These are phyloP conservation scores for Aspergillus wentii DNA, from an alignment of 495 filamentous ascomycete species.

Conservation along the genomic window DNA sequence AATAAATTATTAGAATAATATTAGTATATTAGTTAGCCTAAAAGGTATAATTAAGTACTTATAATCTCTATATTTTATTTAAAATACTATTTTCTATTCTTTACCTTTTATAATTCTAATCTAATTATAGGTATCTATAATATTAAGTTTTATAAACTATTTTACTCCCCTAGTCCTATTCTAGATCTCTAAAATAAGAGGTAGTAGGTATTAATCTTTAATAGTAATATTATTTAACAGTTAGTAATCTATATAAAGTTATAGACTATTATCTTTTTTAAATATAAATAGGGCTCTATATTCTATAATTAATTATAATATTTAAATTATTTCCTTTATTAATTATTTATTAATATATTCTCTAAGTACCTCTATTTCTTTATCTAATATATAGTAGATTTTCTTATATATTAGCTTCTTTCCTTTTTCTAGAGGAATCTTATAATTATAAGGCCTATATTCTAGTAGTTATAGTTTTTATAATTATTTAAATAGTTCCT, in stretches of 20 bases:
- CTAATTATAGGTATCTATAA: too few relatives aligned
- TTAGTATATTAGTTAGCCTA: too few relatives aligned
- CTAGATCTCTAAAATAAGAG: too few relatives aligned
- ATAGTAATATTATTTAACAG: constrained; percentile 4
- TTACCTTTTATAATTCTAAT: too few relatives aligned
- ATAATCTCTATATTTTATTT: not conserved
- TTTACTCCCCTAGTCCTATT: too few relatives aligned
- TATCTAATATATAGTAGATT: not conserved
- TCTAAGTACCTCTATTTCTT: not conserved
- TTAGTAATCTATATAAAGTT: constrained; percentile 1
- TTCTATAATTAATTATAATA: too few relatives aligned
- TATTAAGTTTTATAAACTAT: constrained; percentile 7
- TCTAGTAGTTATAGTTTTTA: not conserved
- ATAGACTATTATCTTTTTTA: not conserved
- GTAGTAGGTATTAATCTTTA: not conserved
- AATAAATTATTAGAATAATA: constrained; percentile 1
- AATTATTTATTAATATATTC: not conserved
- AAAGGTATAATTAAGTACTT: constrained; percentile 4
- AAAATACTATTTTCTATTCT: not conserved
- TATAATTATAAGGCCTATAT: not conserved
- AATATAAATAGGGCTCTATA: constrained; percentile 4
- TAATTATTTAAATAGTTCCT: not conserved
- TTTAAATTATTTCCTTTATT: not conserved
- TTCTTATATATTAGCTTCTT: not conserved
- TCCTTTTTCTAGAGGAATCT: not conserved